Conservation (phyloP, 768 basidiomycete species). For the Boletus pseudo-olivaceus region DNA sequence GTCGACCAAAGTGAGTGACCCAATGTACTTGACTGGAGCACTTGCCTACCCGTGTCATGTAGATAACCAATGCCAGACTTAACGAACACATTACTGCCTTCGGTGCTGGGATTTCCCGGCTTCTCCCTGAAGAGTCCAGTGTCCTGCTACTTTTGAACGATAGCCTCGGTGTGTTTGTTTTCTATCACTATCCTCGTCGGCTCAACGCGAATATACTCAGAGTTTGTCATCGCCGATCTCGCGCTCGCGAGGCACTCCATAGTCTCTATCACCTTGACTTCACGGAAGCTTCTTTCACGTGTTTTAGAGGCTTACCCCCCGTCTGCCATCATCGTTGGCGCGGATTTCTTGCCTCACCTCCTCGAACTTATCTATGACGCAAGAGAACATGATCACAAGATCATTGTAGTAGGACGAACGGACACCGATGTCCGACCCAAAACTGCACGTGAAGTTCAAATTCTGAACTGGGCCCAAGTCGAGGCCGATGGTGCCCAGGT, state of each 20-base stretch:
- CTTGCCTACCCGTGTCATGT: neutral
- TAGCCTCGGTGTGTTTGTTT: slow-evolving; percentile 52
- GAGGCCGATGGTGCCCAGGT: slow-evolving; percentile 61
- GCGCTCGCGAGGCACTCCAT: slow-evolving; percentile 71
- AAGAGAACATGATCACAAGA: slow-evolving; percentile 48
- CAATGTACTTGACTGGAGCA: neutral
- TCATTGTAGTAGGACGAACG: slow-evolving; percentile 72
- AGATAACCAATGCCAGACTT: slow-evolving; percentile 75
- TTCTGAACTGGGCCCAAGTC: slow-evolving; percentile 66
- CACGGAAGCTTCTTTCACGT: slow-evolving; percentile 56
- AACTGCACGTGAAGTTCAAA: slow-evolving; percentile 48
- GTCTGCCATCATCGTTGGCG: slow-evolving; percentile 70
- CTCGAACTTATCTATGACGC: slow-evolving; percentile 70
- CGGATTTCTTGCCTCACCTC: slow-evolving; percentile 61
- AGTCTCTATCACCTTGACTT: slow-evolving; percentile 61
- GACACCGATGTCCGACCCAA: slow-evolving; percentile 43
- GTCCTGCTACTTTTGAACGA: slow-evolving; percentile 80
- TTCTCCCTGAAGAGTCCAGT: slow-evolving; percentile 56
- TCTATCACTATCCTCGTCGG: neutral
- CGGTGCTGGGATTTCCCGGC: slow-evolving; percentile 65
- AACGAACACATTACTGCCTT: slow-evolving; percentile 69
- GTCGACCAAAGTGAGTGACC: slow-evolving; percentile 60
- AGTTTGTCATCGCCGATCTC: slow-evolving; percentile 77
- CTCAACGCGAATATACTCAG: slow-evolving; percentile 34
- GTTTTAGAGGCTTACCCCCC: slow-evolving; percentile 65